Evolutionary conservation across 805 yeast genomes (phyloP), one percentile per base, ranked within the genome.

Genomic region (Metschnikowia gelsemii): DNA sequence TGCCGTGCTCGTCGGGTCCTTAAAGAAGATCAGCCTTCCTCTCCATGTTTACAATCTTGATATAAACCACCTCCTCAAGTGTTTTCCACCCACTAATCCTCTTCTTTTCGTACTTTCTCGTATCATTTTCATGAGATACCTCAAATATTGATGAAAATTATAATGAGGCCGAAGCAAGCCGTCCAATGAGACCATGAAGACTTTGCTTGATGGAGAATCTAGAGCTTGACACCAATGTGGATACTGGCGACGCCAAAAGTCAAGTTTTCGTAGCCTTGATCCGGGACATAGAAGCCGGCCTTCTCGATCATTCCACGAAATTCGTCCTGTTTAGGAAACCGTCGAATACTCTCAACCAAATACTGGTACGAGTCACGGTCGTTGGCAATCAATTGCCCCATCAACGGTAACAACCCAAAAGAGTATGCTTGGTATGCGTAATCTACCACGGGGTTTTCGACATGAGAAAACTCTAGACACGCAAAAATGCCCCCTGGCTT

Each of bases 401-500:
- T 84, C 53, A 91, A 75, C 17, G 99, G 99, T 51, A 93, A 74
- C 35, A 85, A 68, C 43, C 87, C 84, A 62, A 86, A 86, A 12
- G 96, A 87, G 76, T 95, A 93, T 29, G 87, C 82, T 59, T 85
- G 88, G 72, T 93, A 93, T 20, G 81, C 65, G 46, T 79, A 72
- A 60, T 87, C 91, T 38, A 93, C 69, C 8, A 81, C 58, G 21
- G 84, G 82, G 62, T 88, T 87, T 36, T 84, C 83, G 43, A 93
- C 96, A 61, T 90, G 93, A 40, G 95, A 84, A 59, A 93, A 93
- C 63, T 93, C 99, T 45, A 93, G 73, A 65, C 98, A 90, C 27
- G 96, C 96, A 62, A 93, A 93, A 34, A 93, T 86, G 56, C 99
- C 99, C 57, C 99, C 99, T 9, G 98, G 98, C 64, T 84, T 87